Evolutionary conservation across 352 stramenopile genomes (phyloP).

Genomic region (Phytophthora litchii): DNA sequence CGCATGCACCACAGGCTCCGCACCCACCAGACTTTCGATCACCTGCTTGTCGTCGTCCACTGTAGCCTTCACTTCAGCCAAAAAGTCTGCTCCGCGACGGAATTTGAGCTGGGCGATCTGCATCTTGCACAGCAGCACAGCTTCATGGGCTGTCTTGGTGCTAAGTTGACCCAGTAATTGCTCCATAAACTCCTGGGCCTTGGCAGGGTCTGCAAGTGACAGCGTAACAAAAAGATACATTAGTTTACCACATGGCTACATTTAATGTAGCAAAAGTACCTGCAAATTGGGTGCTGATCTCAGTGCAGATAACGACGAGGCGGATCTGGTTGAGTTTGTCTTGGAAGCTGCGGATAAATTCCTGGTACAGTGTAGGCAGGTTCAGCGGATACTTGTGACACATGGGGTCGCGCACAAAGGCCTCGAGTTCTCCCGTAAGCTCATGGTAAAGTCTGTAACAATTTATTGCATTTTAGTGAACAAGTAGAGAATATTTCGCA

Average conservation of each 20-base stretch:
- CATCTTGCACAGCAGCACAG: slow-evolving; percentile 77
- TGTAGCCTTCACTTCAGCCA: slow-evolving; percentile 66
- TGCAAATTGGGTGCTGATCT: slow-evolving; percentile 82
- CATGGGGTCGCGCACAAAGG: slow-evolving; percentile 89
- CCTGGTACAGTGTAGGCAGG: slow-evolving; percentile 87
- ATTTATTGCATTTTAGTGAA: slow-evolving; percentile 1
- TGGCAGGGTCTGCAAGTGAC: slow-evolving; percentile 41
- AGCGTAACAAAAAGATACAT: no score
- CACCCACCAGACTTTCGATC: slow-evolving; percentile 82
- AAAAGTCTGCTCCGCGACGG: slow-evolving; percentile 57
- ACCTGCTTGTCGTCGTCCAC: slow-evolving; percentile 77
- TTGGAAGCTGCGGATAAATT: slow-evolving; percentile 95
- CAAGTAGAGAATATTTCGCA: slow-evolving; percentile 3
- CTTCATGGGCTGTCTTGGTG: slow-evolving; percentile 69
- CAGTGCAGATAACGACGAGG: slow-evolving; percentile 91
- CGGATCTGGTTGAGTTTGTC: slow-evolving; percentile 96
- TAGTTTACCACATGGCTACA: no score
- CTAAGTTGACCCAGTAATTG: slow-evolving; percentile 60
- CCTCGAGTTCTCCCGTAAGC: slow-evolving; percentile 92
- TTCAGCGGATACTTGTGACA: slow-evolving; percentile 66
- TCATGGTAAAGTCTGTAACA: slow-evolving; percentile 96
- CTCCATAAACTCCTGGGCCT: slow-evolving; percentile 80
- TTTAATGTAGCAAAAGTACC: slow-evolving; percentile 1
- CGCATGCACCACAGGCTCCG: slow-evolving; percentile 92
- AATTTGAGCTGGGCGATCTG: slow-evolving; percentile 80